Base-by-base conservation (phyloP, 208 protist genomes). In the Trypanosoma avium region DNA sequence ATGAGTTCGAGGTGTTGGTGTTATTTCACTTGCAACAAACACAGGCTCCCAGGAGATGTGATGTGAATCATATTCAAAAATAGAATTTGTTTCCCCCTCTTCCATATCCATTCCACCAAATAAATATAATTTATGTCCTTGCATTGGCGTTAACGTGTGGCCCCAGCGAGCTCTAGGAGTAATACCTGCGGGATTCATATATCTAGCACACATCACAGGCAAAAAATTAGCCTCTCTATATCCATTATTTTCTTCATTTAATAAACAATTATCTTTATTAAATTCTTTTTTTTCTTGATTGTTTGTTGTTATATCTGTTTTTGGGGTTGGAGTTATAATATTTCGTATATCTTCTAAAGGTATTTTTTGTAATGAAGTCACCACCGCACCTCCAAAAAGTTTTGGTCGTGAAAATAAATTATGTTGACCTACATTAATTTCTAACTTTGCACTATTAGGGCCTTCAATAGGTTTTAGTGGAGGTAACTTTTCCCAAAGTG, bases 181-280 rank as follows among this genome's bases (percentile, higher is more conserved):
- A 29, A 94, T 65, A 21, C 87, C 87, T 0, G 67, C 73, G 3
- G 81, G 79, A 38, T 71, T 73, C 21, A 94, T 75, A 53, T 90
- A 88, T 21, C 84, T 75, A 5, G 87, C 84, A 56, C 84, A 91
- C 87, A 94, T 90, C 42, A 94, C 66, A 3, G 84, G 84, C 33
- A 94, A 58, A 64, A 94, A 91, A 73, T 91, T 94, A 17, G 77
- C 75, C 62, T 87, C 77, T n/a, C 73, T 52, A n/a, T 73, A 67
- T 53, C n/a, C 46, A 3, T 59, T 22, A 30, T 47, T 33, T n/a
- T 27, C 59, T 19, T 10, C 9, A 33, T 19, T 5, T 15, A 3
- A 45, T 15, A 4, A 13, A 40, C 52, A 33, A n/a, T 24, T 22
- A 4, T 15, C 48, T 27, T 24, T 32, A 12, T 17, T 49, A 36